These are phyloP conservation scores for Arabidopsis arenosa DNA, from an alignment of 345 rosid species.

Conservation along the genomic window DNA sequence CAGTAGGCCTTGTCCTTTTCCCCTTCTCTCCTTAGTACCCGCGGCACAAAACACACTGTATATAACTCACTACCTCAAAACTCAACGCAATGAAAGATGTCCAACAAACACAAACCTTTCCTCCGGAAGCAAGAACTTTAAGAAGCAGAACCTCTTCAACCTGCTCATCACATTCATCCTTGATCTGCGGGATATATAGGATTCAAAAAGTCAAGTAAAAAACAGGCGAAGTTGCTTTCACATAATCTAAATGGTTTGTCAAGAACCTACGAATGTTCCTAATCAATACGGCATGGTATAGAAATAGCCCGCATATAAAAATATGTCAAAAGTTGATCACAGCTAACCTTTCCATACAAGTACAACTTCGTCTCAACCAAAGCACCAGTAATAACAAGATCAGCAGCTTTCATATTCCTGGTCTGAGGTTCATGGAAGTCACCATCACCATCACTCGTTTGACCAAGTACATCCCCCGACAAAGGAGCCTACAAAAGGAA, in stretches of 20 bases:
- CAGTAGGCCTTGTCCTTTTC: slow-evolving; percentile 16
- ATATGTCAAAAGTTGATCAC: slow-evolving; percentile 33
- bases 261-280: slow-evolving; percentile 21
- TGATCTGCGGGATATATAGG: slow-evolving; percentile 54
- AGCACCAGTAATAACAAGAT: slow-evolving; percentile 83
- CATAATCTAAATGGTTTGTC: slow-evolving; percentile 27
- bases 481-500: slow-evolving; percentile 65
- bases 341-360: slow-evolving; percentile 80
- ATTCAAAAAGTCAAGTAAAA: slow-evolving; percentile 28
- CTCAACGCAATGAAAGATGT: slow-evolving; percentile 12
- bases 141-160: slow-evolving; percentile 73
- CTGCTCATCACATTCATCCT: slow-evolving; percentile 51
- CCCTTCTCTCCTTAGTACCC: slow-evolving; percentile 17
- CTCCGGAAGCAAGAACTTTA: slow-evolving; percentile 87
- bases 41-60: slow-evolving; percentile 14
- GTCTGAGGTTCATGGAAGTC: slow-evolving; percentile 55
- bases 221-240: slow-evolving; percentile 20
- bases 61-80: slow-evolving; percentile 35
- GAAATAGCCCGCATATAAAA: slow-evolving; percentile 17
- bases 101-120: slow-evolving; percentile 71
- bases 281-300: slow-evolving; percentile 19
- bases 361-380: slow-evolving; percentile 76
- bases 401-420: slow-evolving; percentile 60
- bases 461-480: slow-evolving; percentile 69
- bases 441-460: slow-evolving; percentile 47